Conservation (phyloP, 345 rosid species). For the Pseudoturritis turrita region DNA sequence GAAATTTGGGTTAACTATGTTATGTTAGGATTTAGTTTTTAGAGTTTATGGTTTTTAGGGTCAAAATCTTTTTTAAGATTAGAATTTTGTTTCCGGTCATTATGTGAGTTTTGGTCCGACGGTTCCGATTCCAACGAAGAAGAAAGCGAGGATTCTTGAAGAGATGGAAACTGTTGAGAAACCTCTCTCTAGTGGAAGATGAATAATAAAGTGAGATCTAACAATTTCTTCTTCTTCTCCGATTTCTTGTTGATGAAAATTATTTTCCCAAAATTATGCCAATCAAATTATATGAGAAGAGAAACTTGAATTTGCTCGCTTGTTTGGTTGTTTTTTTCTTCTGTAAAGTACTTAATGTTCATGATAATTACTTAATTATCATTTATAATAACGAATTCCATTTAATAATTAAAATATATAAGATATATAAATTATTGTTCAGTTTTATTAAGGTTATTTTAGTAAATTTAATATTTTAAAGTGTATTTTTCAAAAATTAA, state of each 20-base stretch:
- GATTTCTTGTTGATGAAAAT: constrained; percentile 1
- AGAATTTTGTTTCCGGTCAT: constrained; percentile 88
- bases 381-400: not conserved
- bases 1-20: too few species aligned
- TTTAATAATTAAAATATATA: not conserved
- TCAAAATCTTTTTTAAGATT: constrained; percentile 80
- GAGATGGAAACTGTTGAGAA: constrained; percentile 91
- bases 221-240: not conserved
- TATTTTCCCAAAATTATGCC: not conserved
- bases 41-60: too few species aligned
- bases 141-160: constrained; percentile 82
- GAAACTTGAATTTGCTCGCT: constrained; percentile 1
- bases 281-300: constrained; percentile 12
- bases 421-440: too few species aligned
- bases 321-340: too few species aligned
- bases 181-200: constrained; percentile 71
- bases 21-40: too few species aligned
- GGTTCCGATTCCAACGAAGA: constrained; percentile 73
- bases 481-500: too few species aligned
- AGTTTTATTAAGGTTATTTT: too few species aligned
- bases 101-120: constrained; percentile 95
- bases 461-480: too few species aligned
- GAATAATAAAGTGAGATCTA: not conserved
- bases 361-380: not conserved
- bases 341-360: not conserved